phyloP scores from a whole-genome alignment of 768 basidiomycete species.

The Cytidiella melzeri region DNA sequence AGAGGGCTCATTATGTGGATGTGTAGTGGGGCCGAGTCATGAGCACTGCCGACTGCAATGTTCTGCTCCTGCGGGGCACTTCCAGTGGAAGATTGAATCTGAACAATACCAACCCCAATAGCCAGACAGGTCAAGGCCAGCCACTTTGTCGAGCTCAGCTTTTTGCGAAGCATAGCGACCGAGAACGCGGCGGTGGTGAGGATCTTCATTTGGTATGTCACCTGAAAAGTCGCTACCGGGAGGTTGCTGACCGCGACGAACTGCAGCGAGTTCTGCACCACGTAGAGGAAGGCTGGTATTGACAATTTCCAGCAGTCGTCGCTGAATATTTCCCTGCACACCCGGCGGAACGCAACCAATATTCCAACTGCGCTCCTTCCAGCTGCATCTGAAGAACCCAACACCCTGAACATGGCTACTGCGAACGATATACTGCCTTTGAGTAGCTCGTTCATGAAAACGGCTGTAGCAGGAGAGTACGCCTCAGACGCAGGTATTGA shows the following conservation, averaged over 20 bases:
- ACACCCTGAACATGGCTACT: conserved; percentile 57
- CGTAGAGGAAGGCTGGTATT: conserved; percentile 89
- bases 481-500: conserved; percentile 66
- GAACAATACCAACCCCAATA: conserved; percentile 89
- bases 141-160: conserved; percentile 76
- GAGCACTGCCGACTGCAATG: conserved; percentile 21
- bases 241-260: conserved; percentile 95
- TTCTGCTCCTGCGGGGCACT: conserved; percentile 8
- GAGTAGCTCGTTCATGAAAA: conserved; percentile 89
- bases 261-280: conserved; percentile 95
- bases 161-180: conserved; percentile 73
- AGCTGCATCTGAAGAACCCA: conserved; percentile 11
- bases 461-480: conserved; percentile 92
- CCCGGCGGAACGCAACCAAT: conserved; percentile 36
- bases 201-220: conserved; percentile 98
- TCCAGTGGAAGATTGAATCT: conserved; percentile 77
- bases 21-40: conserved; percentile 51
- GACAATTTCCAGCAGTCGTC: conserved; percentile 97
- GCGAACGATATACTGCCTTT: conserved; percentile 84
- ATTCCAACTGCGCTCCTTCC: conserved; percentile 12
- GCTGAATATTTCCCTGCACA: conserved; percentile 76
- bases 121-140: conserved; percentile 82
- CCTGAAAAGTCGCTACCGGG: conserved; percentile 95
- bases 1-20: conserved; percentile 77
- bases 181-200: conserved; percentile 93